phyloP scores from a whole-genome alignment of 768 basidiomycete species.

The Thelephora ganbajun region DNA sequence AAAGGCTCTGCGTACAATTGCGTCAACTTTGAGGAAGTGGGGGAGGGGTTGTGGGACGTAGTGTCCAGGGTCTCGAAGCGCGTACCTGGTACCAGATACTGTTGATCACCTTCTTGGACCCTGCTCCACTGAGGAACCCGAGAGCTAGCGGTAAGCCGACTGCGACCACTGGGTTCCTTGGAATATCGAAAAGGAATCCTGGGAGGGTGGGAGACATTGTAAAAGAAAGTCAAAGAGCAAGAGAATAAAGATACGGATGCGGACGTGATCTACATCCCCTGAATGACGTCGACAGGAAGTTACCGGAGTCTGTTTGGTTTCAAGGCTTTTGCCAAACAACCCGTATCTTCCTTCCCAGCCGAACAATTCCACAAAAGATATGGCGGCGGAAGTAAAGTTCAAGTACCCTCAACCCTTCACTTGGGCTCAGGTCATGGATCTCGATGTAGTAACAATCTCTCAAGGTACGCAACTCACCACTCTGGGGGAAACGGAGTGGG shows the following conservation, averaged over 20 bases:
- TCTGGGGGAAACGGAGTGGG: not conserved
- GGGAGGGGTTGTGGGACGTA: not conserved
- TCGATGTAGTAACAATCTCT: constrained; percentile 54
- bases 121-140: constrained; percentile 36
- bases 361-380: not conserved
- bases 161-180: constrained; percentile 41
- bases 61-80: too few relatives aligned
- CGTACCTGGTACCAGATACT: constrained; percentile 48
- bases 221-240: not conserved
- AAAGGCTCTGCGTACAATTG: constrained; percentile 24
- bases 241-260: too few relatives aligned
- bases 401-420: constrained; percentile 64
- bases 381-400: constrained; percentile 38
- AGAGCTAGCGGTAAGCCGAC: constrained; percentile 45
- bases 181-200: constrained; percentile 35
- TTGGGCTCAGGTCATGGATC: constrained; percentile 40
- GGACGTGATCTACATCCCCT: too few relatives aligned
- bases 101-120: constrained; percentile 30
- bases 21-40: not conserved
- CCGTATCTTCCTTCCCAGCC: too few relatives aligned
- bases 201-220: constrained; percentile 22
- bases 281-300: not conserved
- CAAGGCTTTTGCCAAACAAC: not conserved
- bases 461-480: constrained; percentile 36
- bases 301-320: not conserved